Base-by-base conservation (phyloP, 805 yeast species). In the Spathaspora sp. region DNA sequence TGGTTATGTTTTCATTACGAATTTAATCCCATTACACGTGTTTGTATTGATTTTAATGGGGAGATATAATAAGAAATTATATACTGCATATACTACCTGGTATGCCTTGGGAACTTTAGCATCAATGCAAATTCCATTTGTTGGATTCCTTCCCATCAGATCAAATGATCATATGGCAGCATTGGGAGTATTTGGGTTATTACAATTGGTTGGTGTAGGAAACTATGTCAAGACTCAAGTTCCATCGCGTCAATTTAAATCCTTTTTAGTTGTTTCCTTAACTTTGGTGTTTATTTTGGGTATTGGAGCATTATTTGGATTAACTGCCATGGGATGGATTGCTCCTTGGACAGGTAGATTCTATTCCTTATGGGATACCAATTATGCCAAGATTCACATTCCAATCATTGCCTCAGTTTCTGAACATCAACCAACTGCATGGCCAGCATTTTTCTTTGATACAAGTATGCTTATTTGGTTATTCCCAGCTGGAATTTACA, bases 321-420 rank as follows among this genome's bases (percentile, higher is more conserved):
- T 96, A 60, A 94, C 99, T 16, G 87, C 88, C 54, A 76, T 90
- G 49, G 99, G 97, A 3, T 83, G 87, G 68, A 94, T 96, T 69
- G 97, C 98, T 38, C 99, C 99, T 50, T 94, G 99, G 99, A 91
- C 97, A 10, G 99, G 99, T 59, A 87, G 99, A 72, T 96, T 94
- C 77, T 94, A 94, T 73, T 92, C 98, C 1, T 75, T 96, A 59
- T 94, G 99, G 99, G 99, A 94, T 68, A 94, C 99, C 4, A 87
- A 81, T 68, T 94, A 96, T 65, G 99, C 99, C 56, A 93, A 92
- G 76, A 88, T 94, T 58, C 99, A 94, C 67, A 94, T 94, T 62
- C 99, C 99, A 44, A 94, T 94, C 66, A 94, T 94, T 71, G 99
- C 99, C 1, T 92, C 97, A 2, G 99, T 94, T 39, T 89, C 97